Evolutionary conservation across 495 filamentous ascomycete species (phyloP), one percentile per base, ranked within the genome.

Genomic region (Evansstolkia leycettana): DNA sequence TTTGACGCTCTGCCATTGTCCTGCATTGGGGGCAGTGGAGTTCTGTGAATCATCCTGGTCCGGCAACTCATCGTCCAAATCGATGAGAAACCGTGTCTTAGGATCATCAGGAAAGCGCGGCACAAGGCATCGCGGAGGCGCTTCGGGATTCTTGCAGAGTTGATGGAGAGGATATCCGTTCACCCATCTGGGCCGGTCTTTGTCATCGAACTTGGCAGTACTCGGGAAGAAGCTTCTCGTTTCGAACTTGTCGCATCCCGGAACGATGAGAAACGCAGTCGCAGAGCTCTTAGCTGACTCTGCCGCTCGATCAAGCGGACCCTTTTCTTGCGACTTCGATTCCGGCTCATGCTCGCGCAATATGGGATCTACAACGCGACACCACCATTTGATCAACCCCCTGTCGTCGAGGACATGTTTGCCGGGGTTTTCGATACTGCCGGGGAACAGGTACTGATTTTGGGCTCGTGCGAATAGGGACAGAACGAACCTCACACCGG

Each of bases 331-430:
- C 0, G 51, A 48, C 13, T 41, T 42, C n/a, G 56, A 59, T 35
- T 72, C 67, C 5, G 61, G 46, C 34, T 60, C 54, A 42, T 67
- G 55, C 25, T 65, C 57, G 10, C 62, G 55, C 7, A 80, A 41
- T 16, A 95, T 60, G 0, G 85, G 82, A 52, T 95, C 83, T 7
- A 92, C 54, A 12, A 84, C 81, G 14, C 72, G 73, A 54, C 86
- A 93, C 90, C 90, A 99, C 90, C 90, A 99, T 42, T 78, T 80
- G 23, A 96, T 82, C 24, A 99, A 54, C 2, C 80, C 81, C 33
- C 84, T 63, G 47, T 99, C 90, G 46, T 93, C 84, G 12, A 95
- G 66, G n/a, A 96, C 78, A 60, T 96, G 92, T 47, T 99, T 99
- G 18, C 70, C 71, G 11, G 52, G 39, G 51, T 96, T 94, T 40